Conservation (phyloP, 2,329 filamentous ascomycete species). For the Colletotrichum destructivum region DNA sequence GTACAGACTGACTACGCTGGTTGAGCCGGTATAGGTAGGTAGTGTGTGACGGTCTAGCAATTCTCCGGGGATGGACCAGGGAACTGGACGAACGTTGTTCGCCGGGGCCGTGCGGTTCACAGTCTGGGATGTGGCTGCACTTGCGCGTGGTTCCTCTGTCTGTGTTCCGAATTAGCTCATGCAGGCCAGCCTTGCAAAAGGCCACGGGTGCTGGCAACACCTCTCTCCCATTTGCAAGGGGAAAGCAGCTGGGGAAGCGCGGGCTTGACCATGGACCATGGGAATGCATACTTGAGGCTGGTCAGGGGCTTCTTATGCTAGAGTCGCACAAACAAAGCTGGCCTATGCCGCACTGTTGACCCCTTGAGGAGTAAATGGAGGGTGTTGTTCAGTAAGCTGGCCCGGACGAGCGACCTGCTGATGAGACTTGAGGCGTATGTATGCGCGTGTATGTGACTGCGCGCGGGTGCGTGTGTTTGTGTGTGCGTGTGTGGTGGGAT, state of each 20-base stretch:
- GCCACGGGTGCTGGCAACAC: constrained; percentile 27
- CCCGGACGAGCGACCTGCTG: constrained; percentile 15
- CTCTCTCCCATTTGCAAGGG: constrained; percentile 26
- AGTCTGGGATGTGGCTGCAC: constrained; percentile 39
- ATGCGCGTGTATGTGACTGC: background rate
- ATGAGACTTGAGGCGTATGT: constrained; percentile 10
- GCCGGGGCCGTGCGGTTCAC: constrained; percentile 38
- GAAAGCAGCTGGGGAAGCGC: constrained; percentile 22
- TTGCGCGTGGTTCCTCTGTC: constrained; percentile 21
- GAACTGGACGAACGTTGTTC: constrained; percentile 39
- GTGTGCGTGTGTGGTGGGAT: background rate
- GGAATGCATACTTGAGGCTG: constrained; percentile 32
- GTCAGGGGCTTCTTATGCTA: constrained; percentile 23
- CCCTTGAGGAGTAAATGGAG: constrained; percentile 14
- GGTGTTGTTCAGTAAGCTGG: constrained; percentile 8
- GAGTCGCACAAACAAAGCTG: constrained; percentile 28
- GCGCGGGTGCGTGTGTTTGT: background rate
- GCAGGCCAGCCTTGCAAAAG: constrained; percentile 40
- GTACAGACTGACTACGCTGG: constrained; percentile 1
- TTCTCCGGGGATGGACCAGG: constrained; percentile 42
- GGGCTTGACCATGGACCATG: constrained; percentile 29
- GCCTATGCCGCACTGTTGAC: constrained; percentile 32
- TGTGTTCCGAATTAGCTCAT: constrained; percentile 42
- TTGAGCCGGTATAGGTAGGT: constrained; percentile 28
- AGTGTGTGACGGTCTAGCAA: constrained; percentile 35